Base-by-base conservation (phyloP, 1,284 basidiomycete genomes). In the Ceratorhiza oryzae-sativae region DNA sequence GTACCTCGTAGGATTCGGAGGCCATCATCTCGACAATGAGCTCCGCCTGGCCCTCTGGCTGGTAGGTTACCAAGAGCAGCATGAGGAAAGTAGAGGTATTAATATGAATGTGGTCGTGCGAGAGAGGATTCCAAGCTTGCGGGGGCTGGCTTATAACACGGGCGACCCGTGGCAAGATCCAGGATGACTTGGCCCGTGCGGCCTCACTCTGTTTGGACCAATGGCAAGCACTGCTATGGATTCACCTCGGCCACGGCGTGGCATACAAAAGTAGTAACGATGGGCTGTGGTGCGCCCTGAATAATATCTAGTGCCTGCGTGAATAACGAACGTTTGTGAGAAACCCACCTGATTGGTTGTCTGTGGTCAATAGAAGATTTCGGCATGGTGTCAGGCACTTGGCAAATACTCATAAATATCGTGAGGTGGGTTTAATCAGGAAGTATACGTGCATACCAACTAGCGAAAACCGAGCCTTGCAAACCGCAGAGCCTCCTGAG, bases 1-100 rank as follows among this genome's bases (percentile, higher is more conserved):
- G 6, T 20, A 71, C 67, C 15, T 71, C 67, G 32, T 59, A 71
- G n/a, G 67, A 59, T 32, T 71, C 55, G 2, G 67, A 71, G 32
- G 30, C 42, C 55, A 39, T 55, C 32, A 71, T 18, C 6, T 58
- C 55, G 15, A 20, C 42, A 3, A 59, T 30, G n/a, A 27, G 67
- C 12, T 39, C 49, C 23, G 23, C 67, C 3, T 30, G 30, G 42
- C 55, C 49, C 25, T 65, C 62, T 3, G 67, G 67, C 23, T 59
- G 42, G n/a, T 71, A 71, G 32, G 67, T 48, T 1, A 71, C 20
- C 18, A 49, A 20, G 41, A 71, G 55, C 20, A 27, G 34, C 67
- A 71, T 71, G n/a, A 32, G 15, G 8, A 46, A 30, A 25, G 39
- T 39, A 46, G 18, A 20, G 36, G 42, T 45, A 45, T 18, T 45